Evolutionary conservation across 2,329 filamentous ascomycete genomes (phyloP), one percentile per base, ranked within the genome.

Genomic region (Diaporthe helianthi): DNA sequence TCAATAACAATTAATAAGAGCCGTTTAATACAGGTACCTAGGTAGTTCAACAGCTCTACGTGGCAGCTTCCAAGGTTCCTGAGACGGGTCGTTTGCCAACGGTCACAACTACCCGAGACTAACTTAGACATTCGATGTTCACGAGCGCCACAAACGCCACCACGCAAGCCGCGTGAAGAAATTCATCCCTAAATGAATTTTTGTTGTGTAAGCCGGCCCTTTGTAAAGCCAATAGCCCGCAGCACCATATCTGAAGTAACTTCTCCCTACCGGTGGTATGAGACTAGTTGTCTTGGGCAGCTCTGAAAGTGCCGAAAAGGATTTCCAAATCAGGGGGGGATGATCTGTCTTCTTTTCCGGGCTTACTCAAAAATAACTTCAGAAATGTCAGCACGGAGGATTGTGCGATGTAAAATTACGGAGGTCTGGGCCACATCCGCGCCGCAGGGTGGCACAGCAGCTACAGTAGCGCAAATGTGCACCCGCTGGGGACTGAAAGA

Each of bases 401-500:
- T 47, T 31, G 26, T 49, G 26, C 41, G 58, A 36, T 24, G 58
- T 41, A 63, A 63, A 63, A 63, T 63, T 63, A 63, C 29, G 58
- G 58, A 49, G 58, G 58, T 49, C 58, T 36, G 58, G 58, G 58
- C 44, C 58, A 63, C 58, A n/a, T 44, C 41, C 26, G 26, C 58
- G 58, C 44, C 58, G 58, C 58, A 63, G n/a, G 26, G 58, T 63
- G 44, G 58, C 58, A 63, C 58, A 63, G 58, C 44, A 63, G 58
- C 58, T 63, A 44, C 49, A 44, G 10, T n/a, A n/a, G n/a, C n/a
- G n/a, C n/a, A n/a, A n/a, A n/a, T n/a, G n/a, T n/a, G n/a, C 44
- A 47, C 58, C 19, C 12, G 13, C 44, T n/a, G 36, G 12, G n/a
- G 44, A 19, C 19, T 24, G n/a, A 22, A 49, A 63, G 19, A 49